Evolutionary conservation across 2,329 filamentous ascomycete genomes (phyloP), one percentile per base, ranked within the genome.

Genomic region (Leptographium procerum): DNA sequence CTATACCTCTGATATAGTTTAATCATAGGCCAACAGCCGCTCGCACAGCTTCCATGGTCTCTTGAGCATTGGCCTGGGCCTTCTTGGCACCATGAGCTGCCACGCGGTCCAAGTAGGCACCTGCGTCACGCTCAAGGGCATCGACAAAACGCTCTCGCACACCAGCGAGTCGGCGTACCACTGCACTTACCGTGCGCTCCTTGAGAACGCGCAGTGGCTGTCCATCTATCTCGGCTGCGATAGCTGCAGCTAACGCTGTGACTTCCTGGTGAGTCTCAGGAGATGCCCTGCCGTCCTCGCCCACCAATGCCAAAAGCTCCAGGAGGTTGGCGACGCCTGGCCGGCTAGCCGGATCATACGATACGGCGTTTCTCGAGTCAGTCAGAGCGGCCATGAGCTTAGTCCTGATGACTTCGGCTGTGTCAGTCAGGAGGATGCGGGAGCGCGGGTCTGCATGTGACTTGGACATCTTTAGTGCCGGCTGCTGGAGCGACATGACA

Each of bases 401-500:
- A 52, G 72, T 71, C 24, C 73, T 71, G 61, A 97, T 91, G 3
- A 78, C 74, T 0, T 80, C 72, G 0, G 80, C 73, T 0, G 76
- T 71, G 65, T 96, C 89, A 2, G 87, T 95, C 61, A 99, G 83
- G 14, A 94, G 74, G 64, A 99, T 95, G 22, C 90, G 82, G 9
- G 90, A 95, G 55, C 80, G 81, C 3, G 81, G 77, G 64, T 88
- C 82, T 0, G 78, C 68, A 65, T 90, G 80, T 0, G 91, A 96
- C 72, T 99, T 99, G 58, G 91, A 96, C 94, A 99, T 99, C 70
- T 99, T 99, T 56, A 82, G 77, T 0, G 71, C 73, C 0, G 94
- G 92, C 13, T 89, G 76, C 56, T 82, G 84, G 26, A 99, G 81
- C 22, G 91, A 95, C 91, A 96, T 97, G 61, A 99, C 81, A 61